Percentiles rank a stretch among this genome's conserved stretches.
phyloP scores from a whole-genome alignment of 345 rosid species.

The Moricandia arvensis region DNA sequence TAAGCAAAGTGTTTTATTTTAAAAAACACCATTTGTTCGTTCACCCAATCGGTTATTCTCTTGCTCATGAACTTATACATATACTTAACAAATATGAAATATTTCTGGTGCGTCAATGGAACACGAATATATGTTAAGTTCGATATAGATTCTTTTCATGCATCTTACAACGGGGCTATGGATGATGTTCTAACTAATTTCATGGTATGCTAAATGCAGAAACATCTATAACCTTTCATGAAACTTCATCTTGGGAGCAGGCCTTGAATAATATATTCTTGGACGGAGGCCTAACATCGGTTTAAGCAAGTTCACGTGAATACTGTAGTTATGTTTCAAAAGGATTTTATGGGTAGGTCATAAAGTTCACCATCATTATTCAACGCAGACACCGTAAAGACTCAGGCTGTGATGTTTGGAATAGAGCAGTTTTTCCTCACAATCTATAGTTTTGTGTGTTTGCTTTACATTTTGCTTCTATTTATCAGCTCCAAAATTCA shows the following conservation, averaged over 20 bases:
- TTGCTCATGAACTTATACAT: neutral
- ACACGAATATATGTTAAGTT: too few relatives aligned
- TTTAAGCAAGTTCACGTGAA: constrained; percentile 1
- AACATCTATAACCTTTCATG: constrained; percentile 1
- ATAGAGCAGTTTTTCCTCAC: neutral
- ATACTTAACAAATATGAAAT: neutral
- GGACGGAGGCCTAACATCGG: constrained; percentile 5
- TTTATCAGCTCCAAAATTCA: constrained; percentile 2
- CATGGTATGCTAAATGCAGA: constrained; percentile 1
- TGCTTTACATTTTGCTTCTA: neutral
- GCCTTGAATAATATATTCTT: neutral
- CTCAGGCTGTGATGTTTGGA: neutral
- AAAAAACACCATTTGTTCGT: neutral
- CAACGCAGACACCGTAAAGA: neutral
- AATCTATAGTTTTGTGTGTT: neutral
- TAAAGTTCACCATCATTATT: constrained; percentile 20
- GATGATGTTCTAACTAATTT: constrained; percentile 1
- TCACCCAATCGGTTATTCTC: neutral
- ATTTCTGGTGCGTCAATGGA: too few relatives aligned
- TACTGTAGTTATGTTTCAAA: neutral
- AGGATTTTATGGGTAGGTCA: constrained; percentile 14
- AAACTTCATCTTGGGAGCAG: neutral
- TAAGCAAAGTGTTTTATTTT: neutral
- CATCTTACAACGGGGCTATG: neutral
- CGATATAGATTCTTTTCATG: neutral